Base-by-base conservation (phyloP, 345 rosid genomes). In the Arabidopsis suecica region DNA sequence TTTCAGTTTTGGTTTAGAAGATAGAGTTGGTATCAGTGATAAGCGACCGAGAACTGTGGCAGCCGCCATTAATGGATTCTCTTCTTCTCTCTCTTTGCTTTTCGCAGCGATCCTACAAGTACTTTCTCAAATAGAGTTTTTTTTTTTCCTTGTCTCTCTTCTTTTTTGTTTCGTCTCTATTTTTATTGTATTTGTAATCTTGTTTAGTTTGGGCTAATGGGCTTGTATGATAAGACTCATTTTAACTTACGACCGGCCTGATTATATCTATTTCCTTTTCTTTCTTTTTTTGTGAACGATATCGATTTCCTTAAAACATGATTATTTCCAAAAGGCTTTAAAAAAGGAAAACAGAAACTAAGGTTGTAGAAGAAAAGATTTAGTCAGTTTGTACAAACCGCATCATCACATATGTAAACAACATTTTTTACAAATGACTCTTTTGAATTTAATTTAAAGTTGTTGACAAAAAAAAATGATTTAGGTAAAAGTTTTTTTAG, bases 1-100 rank as follows among this genome's bases (percentile, higher is more conserved):
- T 58, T 61, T 82, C 25, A 48, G 18, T 60, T 80, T 80, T 5
- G 77, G 75, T 48, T 66, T 83, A 1, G 25, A 71, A 4, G 75
- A 72, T 59, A 65, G 75, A n/a, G 18, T 61, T n/a, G 80, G 71
- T 61, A 14, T 73, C 62, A 70, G 42, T 20, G 80, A 61, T 9
- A 71, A 57, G 55, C 80, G 84, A 44, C 81, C 63, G 68, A 83
- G 68, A 12, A 84, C 75, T 41, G 77, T 78, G 9, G 86, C 61
- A 73, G 81, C 78, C 38, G 93, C 84, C 93, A 86, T 87, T 42
- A 20, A 20, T 68, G 65, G 58, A 74, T 20, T 16, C 44, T 10
- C 44, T 3, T 13, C 11, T 6, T 42, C 20, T 20, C 28, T 8
- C 54, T 64, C 54, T 55, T 49, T 9, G 50, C 6, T 57, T 59